Percentiles rank a stretch among this genome's conserved stretches.
Conservation (phyloP, 805 yeast species). For the Cyberlindnera xishuangbannaensis region DNA sequence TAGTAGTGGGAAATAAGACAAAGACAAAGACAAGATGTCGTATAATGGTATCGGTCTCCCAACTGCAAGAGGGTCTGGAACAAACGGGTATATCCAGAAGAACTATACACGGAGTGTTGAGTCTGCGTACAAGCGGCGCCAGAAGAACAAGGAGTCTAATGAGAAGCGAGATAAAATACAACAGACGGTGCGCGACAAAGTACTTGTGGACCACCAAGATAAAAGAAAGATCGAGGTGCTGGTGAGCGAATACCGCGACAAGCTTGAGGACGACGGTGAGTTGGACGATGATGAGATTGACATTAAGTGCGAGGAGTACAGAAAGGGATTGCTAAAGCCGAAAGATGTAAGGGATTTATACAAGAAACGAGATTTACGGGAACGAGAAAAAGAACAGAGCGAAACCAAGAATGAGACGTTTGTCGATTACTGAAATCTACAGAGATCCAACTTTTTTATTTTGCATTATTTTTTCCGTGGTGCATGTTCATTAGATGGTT, state of each 20-base stretch:
- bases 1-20: too few relatives aligned
- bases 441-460: too few relatives aligned
- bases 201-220: constrained; percentile 16
- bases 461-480: too few relatives aligned
- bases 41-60: constrained; percentile 54
- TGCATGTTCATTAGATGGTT: neutral
- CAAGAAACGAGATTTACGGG: constrained; percentile 11
- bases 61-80: constrained; percentile 56
- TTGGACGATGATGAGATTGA: constrained; percentile 34
- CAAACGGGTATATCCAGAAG: constrained; percentile 55
- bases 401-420: too few relatives aligned
- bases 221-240: constrained; percentile 27
- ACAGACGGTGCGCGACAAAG: constrained; percentile 15
- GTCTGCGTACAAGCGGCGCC: constrained; percentile 36
- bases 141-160: constrained; percentile 18
- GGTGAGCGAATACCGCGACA: constrained; percentile 46
- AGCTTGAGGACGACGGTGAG: constrained; percentile 41
- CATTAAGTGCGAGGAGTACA: constrained; percentile 24
- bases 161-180: constrained; percentile 7
- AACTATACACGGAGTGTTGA: constrained; percentile 29
- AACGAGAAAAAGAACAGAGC: constrained; percentile 4
- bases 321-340: constrained; percentile 19
- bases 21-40: too few relatives aligned
- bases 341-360: constrained; percentile 9
- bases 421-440: too few relatives aligned